Base-by-base conservation (phyloP, 306 rosid species). In the Begonia peltatifolia region DNA sequence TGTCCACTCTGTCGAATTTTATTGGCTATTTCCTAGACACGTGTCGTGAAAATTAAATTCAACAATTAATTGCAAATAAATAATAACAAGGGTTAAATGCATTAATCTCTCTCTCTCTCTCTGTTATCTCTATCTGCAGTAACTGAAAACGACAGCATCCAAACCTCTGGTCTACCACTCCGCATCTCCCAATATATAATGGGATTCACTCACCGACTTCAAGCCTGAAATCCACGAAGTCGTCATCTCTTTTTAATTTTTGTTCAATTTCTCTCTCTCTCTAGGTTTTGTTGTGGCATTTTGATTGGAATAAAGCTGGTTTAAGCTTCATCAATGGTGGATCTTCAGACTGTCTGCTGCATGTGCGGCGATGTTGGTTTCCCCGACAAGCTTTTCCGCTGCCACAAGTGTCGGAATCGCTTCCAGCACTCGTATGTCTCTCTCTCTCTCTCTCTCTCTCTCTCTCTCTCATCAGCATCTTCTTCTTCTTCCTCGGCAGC, bases 311-410 rank as follows among this genome's bases (percentile, higher is more conserved):
- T 14, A 4, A 4, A 16, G 11, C 63, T 49, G 38, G 3, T 30
- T 30, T 7, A 6, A 30, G 38, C 38, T 30, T 30, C 38, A 7
- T 30, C 43, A 64, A 86, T 88, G 97, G 93, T 77, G 73, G 97
- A 88, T 80, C 73, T 36, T 52, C 74, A 75, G 64, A 79, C 78
- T 2, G 93, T 89, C 9, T 89, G 97, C 66, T 84, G 95, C 95
- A 75, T 89, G 93, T 89, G 97, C 35, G 97, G 97, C 20, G 97
- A 89, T 55, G 74, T 89, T 64, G 97, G 97, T 57, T 89, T 89
- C 69, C 71, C 81, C 3, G 89, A 89, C 74, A 89, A 89, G 65
- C 87, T 89, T 53, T 89, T 89, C 75, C 97, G 93, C 71, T 89
- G 97, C 78, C 75, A 71, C 84, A 76, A 77, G 56, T 89, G 97